phyloP scores from a whole-genome alignment of 1,284 basidiomycete genomes.

The Rhodotorula sp. region DNA sequence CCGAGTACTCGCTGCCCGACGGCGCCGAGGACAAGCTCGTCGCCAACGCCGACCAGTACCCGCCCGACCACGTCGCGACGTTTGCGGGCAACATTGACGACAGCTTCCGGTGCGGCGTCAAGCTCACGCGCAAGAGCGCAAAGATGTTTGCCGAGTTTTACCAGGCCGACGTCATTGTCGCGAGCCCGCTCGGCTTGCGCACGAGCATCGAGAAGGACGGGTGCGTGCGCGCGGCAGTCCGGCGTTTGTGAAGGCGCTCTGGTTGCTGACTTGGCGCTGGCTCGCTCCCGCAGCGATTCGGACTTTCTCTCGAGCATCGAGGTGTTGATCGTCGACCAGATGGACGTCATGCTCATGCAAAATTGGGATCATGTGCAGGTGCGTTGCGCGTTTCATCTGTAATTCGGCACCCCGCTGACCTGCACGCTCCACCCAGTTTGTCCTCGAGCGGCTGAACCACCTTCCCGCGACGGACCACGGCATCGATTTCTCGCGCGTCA shows the following conservation, averaged over 20 bases:
- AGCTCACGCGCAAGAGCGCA: constrained; percentile 84
- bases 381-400: constrained; percentile 35
- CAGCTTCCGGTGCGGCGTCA: constrained; percentile 87
- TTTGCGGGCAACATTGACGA: constrained; percentile 98
- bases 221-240: not conserved
- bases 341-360: constrained; percentile 94
- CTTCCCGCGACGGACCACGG: constrained; percentile 90
- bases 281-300: constrained; percentile 46
- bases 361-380: constrained; percentile 98
- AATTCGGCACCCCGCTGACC: not conserved
- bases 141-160: constrained; percentile 89
- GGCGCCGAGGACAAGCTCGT: constrained; percentile 81
- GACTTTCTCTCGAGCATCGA: constrained; percentile 95
- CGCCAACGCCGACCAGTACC: constrained; percentile 64
- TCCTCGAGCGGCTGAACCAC: constrained; percentile 79
- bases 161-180: constrained; percentile 85
- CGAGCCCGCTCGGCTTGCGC: constrained; percentile 87
- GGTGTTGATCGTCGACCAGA: constrained; percentile 86
- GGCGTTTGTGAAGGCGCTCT: not conserved
- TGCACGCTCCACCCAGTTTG: constrained; percentile 69
- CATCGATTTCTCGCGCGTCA: constrained; percentile 93
- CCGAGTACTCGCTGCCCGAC: constrained; percentile 79
- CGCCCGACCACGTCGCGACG: constrained; percentile 85
- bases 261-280: not conserved
- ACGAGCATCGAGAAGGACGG: constrained; percentile 90